Evolutionary conservation across 805 yeast genomes (phyloP).

Genomic region (Barnettozyma botsteinii): DNA sequence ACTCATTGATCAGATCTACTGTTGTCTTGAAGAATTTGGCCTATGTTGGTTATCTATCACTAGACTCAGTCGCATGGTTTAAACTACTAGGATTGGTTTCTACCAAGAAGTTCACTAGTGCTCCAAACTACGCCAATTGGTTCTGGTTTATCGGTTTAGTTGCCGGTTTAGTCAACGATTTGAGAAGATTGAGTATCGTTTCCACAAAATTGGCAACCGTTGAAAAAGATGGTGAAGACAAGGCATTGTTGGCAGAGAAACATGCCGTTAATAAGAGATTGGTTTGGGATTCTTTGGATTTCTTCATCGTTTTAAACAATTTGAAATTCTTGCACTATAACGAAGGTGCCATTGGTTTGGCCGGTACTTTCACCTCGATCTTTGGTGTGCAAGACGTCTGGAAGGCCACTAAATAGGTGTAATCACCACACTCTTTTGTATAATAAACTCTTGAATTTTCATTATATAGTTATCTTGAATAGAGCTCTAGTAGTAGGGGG

Average conservation of each 20-base stretch:
- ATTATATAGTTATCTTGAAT: too few relatives aligned
- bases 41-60: constrained; percentile 54
- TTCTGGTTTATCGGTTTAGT: constrained; percentile 74
- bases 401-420: constrained; percentile 42
- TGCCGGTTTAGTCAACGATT: constrained; percentile 41
- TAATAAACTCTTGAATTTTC: too few relatives aligned
- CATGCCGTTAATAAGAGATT: constrained; percentile 53
- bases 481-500: too few relatives aligned
- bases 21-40: constrained; percentile 53
- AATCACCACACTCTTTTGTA: too few relatives aligned
- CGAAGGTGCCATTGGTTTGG: constrained; percentile 78
- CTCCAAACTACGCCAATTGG: constrained; percentile 55
- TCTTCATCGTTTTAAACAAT: constrained; percentile 67
- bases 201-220: constrained; percentile 6
- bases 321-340: constrained; percentile 53
- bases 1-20: constrained; percentile 47
- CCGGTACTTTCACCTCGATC: constrained; percentile 77
- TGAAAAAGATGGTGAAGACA: constrained; percentile 32
- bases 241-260: constrained; percentile 39
- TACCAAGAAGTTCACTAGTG: constrained; percentile 38
- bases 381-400: constrained; percentile 73
- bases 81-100: constrained; percentile 49
- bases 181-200: constrained; percentile 2
- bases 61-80: constrained; percentile 61
- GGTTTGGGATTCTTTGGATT: constrained; percentile 71